phyloP scores from a whole-genome alignment of 768 basidiomycete species.

The Suillus weaverae region DNA sequence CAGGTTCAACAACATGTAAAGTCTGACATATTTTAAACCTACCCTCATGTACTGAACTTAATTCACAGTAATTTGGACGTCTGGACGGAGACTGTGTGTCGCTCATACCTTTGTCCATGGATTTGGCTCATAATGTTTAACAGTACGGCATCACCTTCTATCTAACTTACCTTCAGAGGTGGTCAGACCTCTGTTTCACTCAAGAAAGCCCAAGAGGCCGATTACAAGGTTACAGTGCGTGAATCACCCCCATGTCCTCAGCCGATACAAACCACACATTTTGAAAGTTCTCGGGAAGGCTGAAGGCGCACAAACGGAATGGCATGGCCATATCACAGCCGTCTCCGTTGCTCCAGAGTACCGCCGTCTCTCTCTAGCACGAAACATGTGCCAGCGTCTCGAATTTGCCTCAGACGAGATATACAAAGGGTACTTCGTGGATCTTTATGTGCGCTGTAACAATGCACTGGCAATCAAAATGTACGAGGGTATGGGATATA shows the following conservation, averaged over 20 bases:
- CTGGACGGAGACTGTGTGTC: constrained; percentile 93
- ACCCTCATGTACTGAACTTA: neutral
- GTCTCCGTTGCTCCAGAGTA: constrained; percentile 93
- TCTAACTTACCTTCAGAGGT: constrained; percentile 81
- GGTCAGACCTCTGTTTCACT: constrained; percentile 89
- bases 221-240: constrained; percentile 92
- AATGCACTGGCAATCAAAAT: constrained; percentile 83
- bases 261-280: constrained; percentile 7
- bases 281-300: constrained; percentile 88
- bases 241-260: constrained; percentile 4
- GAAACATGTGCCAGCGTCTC: constrained; percentile 82
- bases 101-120: constrained; percentile 5
- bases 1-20: constrained; percentile 87
- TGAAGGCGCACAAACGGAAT: constrained; percentile 72
- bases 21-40: constrained; percentile 22
- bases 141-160: constrained; percentile 91
- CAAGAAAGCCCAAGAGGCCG: constrained; percentile 79
- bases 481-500: constrained; percentile 93
- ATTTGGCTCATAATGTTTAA: neutral
- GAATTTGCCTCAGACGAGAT: constrained; percentile 81
- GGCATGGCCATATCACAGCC: constrained; percentile 95
- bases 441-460: constrained; percentile 91
- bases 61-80: constrained; percentile 76
- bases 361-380: constrained; percentile 83
- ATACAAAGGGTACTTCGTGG: constrained; percentile 88